Base-by-base conservation (phyloP, 1,139 yeast species). In the Suhomyces wounanorum region DNA sequence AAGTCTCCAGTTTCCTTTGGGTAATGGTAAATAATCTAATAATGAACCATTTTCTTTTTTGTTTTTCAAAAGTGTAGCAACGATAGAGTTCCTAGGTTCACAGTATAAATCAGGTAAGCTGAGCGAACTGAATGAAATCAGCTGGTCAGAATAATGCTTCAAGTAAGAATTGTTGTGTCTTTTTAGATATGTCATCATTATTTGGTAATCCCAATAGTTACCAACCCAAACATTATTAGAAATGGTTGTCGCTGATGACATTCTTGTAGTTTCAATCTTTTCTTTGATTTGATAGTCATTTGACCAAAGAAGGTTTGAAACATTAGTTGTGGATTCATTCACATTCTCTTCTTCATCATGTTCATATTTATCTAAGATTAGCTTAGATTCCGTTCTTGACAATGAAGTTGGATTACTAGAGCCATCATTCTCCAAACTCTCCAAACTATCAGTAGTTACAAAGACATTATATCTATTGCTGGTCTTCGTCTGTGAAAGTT, bases 231-330 rank as follows among this genome's bases (percentile, higher is more conserved):
- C 81, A 43, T 81, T 75, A 1, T 72, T 67, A 14, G 71, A 67
- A 2, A 88, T 70, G 16, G 73, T 76, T 0, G 95, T 81, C 0
- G 96, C 96, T 2, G 89, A 76, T 0, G 97, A 86, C 94, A 92
- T 88, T 62, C 82, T 82, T 3, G 90, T 76, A 54, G 91, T 86
- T 66, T 91, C 97, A 10, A 88, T 75, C 53, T 88, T 83, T 64
- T 92, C 98, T 59, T 87, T 84, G 51, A 84, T 77, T 36, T 81
- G 74, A 61, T 86, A 85, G 60, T 89, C 89, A 33, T 82, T 75
- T 59, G 87, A 91, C 95, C 96, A 88, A 9, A 53, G 49, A 6
- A 53, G 39, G 2, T 48, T 36, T 9, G 49, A 40, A 11, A n/a
- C 9, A 10, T 25, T 37, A 3, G 40, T 1, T 26, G 10, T 14